Evolutionary conservation across 805 yeast genomes (phyloP).

Genomic region (Spathaspora boniae): DNA sequence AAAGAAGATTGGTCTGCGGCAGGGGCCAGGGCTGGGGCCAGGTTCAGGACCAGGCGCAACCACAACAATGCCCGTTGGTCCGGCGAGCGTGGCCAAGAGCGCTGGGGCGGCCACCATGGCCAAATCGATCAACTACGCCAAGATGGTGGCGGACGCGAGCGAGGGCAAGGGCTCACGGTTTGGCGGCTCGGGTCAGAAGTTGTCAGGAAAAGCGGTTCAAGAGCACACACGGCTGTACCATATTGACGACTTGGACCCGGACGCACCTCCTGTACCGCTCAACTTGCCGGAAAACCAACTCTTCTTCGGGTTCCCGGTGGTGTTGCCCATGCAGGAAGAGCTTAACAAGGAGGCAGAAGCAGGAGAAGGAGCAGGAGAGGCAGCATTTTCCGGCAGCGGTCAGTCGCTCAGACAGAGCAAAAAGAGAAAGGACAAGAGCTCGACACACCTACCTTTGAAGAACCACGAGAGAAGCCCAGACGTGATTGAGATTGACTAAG

Average conservation of each 20-base stretch:
- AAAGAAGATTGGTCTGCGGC: constrained; percentile 21
- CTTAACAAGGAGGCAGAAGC: constrained; percentile 27
- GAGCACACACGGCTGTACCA: constrained; percentile 22
- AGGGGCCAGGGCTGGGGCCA: too few species aligned
- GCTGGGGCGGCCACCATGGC: constrained; percentile 75
- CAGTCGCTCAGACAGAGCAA: constrained; percentile 67
- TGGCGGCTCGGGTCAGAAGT: constrained; percentile 63
- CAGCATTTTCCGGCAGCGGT: constrained; percentile 63
- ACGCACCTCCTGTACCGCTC: constrained; percentile 70
- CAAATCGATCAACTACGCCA: constrained; percentile 60
- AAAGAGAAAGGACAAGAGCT: constrained; percentile 61
- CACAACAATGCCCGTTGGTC: constrained; percentile 26
- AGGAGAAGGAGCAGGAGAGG: constrained; percentile 17
- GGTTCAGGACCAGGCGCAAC: constrained; percentile 37
- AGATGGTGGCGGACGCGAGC: constrained; percentile 44
- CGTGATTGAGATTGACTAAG: constrained; percentile 70
- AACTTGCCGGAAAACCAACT: constrained; percentile 78
- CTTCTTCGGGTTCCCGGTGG: constrained; percentile 89
- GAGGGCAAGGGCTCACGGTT: constrained; percentile 36
- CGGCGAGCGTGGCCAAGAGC: constrained; percentile 31
- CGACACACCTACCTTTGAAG: constrained; percentile 50
- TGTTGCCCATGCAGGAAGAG: constrained; percentile 36
- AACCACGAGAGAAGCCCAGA: constrained; percentile 62
- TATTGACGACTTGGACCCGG: constrained; percentile 45
- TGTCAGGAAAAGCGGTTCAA: constrained; percentile 56